phyloP scores from a whole-genome alignment of 306 rosid species.

The Begonia loranthoides region DNA sequence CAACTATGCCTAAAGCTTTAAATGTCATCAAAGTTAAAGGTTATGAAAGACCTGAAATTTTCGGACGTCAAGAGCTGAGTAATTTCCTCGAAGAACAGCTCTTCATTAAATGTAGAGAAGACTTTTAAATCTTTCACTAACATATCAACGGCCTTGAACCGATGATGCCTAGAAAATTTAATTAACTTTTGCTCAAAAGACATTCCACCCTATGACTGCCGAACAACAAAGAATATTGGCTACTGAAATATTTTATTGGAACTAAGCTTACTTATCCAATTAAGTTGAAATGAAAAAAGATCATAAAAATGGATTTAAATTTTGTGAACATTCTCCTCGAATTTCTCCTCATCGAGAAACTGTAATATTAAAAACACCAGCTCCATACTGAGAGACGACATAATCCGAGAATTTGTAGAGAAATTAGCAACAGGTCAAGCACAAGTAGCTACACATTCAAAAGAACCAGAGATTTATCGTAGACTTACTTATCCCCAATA shows the following conservation, averaged over 20 bases:
- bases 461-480: slow-evolving; percentile 28
- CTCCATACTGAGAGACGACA: slow-evolving; percentile 98
- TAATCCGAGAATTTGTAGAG: slow-evolving; percentile 11
- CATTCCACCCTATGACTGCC: slow-evolving; percentile 1
- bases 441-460: slow-evolving; percentile 14
- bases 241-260: slow-evolving; percentile 9
- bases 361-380: slow-evolving; percentile 98
- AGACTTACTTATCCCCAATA: slow-evolving; percentile 4
- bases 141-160: slow-evolving; percentile 87
- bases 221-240: not conserved
- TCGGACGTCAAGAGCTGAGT: slow-evolving; percentile 89
- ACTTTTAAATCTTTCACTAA: slow-evolving; percentile 85
- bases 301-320: slow-evolving; percentile 7
- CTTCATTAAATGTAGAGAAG: slow-evolving; percentile 85
- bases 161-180: slow-evolving; percentile 57
- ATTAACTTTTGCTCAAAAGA: slow-evolving; percentile 8
- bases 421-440: slow-evolving; percentile 14
- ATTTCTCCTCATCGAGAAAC: slow-evolving; percentile 97
- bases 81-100: slow-evolving; percentile 90
- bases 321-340: slow-evolving; percentile 97
- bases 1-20: slow-evolving; percentile 4
- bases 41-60: slow-evolving; percentile 48
- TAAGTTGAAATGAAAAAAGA: not conserved
- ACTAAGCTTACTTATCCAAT: slow-evolving; percentile 80
- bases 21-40: not conserved